Evolutionary conservation across 2,329 filamentous ascomycete species (phyloP).

Genomic region (Aspergillus caelatus): DNA sequence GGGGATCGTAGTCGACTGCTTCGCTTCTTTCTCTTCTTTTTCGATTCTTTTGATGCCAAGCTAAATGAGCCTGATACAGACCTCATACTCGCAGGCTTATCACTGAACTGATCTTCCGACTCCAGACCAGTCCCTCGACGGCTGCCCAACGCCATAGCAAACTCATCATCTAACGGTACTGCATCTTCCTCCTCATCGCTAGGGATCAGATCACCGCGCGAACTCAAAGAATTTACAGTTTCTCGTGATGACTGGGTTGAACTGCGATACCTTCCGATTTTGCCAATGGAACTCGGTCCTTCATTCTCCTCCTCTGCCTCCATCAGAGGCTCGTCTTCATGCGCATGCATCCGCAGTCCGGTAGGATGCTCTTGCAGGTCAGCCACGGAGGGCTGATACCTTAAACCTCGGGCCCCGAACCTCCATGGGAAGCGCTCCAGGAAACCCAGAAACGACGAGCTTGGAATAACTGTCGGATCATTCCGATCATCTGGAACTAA

Average conservation of each 20-base stretch:
- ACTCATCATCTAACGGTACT: constrained; percentile 89
- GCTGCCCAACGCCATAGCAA: constrained; percentile 74
- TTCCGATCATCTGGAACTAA: constrained; percentile 53
- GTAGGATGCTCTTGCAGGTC: constrained; percentile 87
- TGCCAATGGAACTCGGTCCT: constrained; percentile 16
- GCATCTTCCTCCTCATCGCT: constrained; percentile 94
- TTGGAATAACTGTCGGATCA: constrained; percentile 88
- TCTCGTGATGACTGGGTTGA: constrained; percentile 77
- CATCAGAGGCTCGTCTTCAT: constrained; percentile 73
- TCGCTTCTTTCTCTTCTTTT: constrained; percentile 33
- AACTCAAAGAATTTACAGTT: constrained; percentile 83
- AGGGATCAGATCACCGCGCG: constrained; percentile 85
- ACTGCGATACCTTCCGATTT: constrained; percentile 62
- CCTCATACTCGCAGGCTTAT: constrained; percentile 52
- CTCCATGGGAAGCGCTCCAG: constrained; percentile 82
- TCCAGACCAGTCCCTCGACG: constrained; percentile 63
- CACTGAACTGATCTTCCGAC: constrained; percentile 71
- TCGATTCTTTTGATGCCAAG: constrained; percentile 50
- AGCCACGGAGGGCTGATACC: constrained; percentile 88
- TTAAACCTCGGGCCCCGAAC: constrained; percentile 73
- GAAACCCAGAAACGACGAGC: constrained; percentile 83
- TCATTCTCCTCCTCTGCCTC: constrained; percentile 58
- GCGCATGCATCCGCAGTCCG: constrained; percentile 43
- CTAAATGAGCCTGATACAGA: constrained; percentile 52
- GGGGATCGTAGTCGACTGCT: constrained; percentile 31